Base-by-base conservation (phyloP, 345 rosid species). In the Euphorbia tirucalli region DNA sequence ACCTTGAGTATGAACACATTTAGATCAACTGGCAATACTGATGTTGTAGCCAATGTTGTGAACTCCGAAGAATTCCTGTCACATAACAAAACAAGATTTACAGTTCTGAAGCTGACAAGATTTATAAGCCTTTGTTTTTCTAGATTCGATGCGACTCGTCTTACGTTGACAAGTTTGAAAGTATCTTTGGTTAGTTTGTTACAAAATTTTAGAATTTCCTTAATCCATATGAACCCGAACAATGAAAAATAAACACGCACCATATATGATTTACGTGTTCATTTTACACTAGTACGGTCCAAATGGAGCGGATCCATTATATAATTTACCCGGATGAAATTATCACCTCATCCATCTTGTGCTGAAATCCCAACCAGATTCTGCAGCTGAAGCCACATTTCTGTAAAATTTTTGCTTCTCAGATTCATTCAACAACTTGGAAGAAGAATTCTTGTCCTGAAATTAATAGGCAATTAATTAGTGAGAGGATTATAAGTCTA, bases 291-390 rank as follows among this genome's bases (percentile, higher is more conserved):
- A 3, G 39, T 35, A 3, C 4, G 39, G 39, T 35, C 39, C 7
- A 35, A 3, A 35, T 35, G 39, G 39, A 35, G 39, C 39, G 39
- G 7, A 35, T n/a, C n/a, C n/a, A n/a, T n/a, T n/a, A n/a, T n/a
- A n/a, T n/a, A n/a, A n/a, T n/a, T n/a, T n/a, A n/a, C n/a, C n/a
- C n/a, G n/a, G n/a, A n/a, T n/a, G n/a, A 7, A 24, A 68, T 21
- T 16, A 16, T 55, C 69, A 88, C 97, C 96, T 93, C 98, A 93
- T 93, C 99, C 98, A 96, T 79, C 96, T 84, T 25, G 92, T 78
- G 80, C 95, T 87, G 74, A 96, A 96, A 80, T 93, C 99, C 83
- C 89, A 87, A 67, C 99, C 98, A 27, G 97, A 83, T 90, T 93
- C 99, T 80, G 97, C 97, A 68, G 89, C 64, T 0, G 99, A 83